These are phyloP conservation scores for Ogataea paradorogensis DNA, from an alignment of 805 yeast species.

Conservation along the genomic window DNA sequence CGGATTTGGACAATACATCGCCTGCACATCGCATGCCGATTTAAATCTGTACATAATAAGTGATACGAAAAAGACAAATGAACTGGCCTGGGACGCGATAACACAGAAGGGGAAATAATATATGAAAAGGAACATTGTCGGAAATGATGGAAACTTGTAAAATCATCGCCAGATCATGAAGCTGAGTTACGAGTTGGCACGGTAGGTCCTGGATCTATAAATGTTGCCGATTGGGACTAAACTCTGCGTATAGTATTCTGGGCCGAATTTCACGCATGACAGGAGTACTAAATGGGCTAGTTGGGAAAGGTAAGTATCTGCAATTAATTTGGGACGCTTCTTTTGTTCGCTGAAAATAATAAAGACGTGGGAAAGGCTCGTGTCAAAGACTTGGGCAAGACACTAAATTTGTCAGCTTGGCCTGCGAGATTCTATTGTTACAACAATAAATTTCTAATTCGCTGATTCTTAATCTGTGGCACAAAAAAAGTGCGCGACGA, in stretches of 20 bases:
- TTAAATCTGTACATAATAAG: neutral
- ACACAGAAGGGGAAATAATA: no score
- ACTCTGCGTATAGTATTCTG: neutral
- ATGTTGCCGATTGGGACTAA: neutral
- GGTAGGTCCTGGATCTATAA: neutral
- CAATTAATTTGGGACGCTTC: neutral
- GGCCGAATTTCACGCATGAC: neutral
- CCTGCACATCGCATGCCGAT: conserved; percentile 6
- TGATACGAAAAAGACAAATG: no score
- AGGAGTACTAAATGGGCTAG: neutral
- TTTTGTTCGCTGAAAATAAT: neutral
- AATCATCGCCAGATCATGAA: no score
- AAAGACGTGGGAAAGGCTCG: neutral
- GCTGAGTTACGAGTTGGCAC: neutral
- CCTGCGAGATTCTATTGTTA: no score
- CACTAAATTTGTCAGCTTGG: neutral
- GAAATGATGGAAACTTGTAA: no score
- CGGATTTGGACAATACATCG: conserved; percentile 2
- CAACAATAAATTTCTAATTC: no score
- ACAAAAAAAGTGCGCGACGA: neutral
- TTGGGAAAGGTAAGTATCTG: neutral
- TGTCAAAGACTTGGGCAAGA: neutral
- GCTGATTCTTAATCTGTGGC: neutral
- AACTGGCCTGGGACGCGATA: no score
- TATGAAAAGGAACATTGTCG: no score